Evolutionary conservation across 1,139 yeast species (phyloP), one percentile per base, ranked within the genome.

Genomic region (Pichia sp.): DNA sequence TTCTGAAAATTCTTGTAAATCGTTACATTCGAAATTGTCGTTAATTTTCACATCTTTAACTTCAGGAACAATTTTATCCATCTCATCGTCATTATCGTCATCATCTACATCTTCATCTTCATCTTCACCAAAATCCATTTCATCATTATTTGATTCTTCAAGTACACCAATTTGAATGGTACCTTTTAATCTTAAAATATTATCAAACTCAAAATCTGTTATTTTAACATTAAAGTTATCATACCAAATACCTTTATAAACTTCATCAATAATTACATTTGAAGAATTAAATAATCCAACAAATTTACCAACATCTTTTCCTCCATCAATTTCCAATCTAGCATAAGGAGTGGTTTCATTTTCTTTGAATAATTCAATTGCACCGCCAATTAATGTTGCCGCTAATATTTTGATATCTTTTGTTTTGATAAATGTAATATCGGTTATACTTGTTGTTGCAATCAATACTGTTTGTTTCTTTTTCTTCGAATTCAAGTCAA

Each of bases 201-300:
- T 51, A 8, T 60, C 64, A 34, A 61, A 50, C 45, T 60, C 64
- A 38, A 60, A 56, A 34, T 60, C 62, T 4, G 60, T 57, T 22
- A 58, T 51, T 39, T 65, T 63, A 18, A 59, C 50, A 36, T 63
- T 70, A 53, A 64, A 69, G 7, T 67, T 67, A 53, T 73, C 72
- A 62, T 68, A 71, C 74, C 75, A 74, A 22, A 73, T 67, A n/a
- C 60, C 67, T 19, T 55, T 58, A 31, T 56, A 54, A n/a, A 56
- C 52, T n/a, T 56, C 56, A 11, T 48, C 50, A 36, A 63, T 50
- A 49, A 60, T 45, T 43, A 18, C 30, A 34, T 39, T 31, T 5
- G 57, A 44, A 4, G 56, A 47, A 42, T 47, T 47, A 2, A 61
- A 46, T 47, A 68, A 46, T 41, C 55, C 60, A 53, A 62, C 47